Evolutionary conservation across 1,139 yeast species (phyloP).

Genomic region (Blastobotrys apis): DNA sequence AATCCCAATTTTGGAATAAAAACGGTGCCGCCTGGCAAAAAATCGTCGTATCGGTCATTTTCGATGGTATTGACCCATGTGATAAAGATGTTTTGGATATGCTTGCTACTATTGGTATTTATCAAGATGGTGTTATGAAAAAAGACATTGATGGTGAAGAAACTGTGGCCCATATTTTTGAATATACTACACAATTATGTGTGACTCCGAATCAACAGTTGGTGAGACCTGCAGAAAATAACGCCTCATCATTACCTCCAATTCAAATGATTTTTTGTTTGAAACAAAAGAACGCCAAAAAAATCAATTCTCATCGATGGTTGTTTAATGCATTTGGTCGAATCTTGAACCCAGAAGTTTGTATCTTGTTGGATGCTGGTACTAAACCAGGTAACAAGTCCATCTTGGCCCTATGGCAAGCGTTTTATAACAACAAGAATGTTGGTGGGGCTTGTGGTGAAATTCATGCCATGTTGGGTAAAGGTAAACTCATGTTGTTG

Average conservation of each 20-base stretch:
- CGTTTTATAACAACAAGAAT: slow-evolving; percentile 89
- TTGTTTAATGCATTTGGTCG: slow-evolving; percentile 90
- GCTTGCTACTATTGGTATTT: slow-evolving; percentile 87
- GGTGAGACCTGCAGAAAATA: slow-evolving; percentile 54
- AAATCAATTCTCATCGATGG: slow-evolving; percentile 96
- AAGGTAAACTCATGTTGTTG: slow-evolving; percentile 64
- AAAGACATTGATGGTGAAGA: slow-evolving; percentile 82
- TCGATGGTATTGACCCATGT: slow-evolving; percentile 93
- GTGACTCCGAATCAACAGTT: slow-evolving; percentile 49
- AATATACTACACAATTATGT: slow-evolving; percentile 67
- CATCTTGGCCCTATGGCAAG: slow-evolving; percentile 89
- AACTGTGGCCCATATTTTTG: slow-evolving; percentile 88
- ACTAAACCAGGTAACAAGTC: slow-evolving; percentile 88
- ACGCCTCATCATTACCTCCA: slow-evolving; percentile 57
- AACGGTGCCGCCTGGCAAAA: slow-evolving; percentile 97
- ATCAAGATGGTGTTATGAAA: slow-evolving; percentile 92
- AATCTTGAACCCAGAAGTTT: slow-evolving; percentile 77
- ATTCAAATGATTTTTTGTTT: slow-evolving; percentile 86
- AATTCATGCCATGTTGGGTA: slow-evolving; percentile 89
- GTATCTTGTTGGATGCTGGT: slow-evolving; percentile 86
- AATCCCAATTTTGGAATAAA: slow-evolving; percentile 48
- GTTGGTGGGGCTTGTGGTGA: slow-evolving; percentile 99
- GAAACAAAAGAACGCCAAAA: slow-evolving; percentile 84
- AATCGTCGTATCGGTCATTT: slow-evolving; percentile 80
- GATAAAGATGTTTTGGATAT: slow-evolving; percentile 78